Evolutionary conservation across 495 filamentous ascomycete genomes (phyloP).

Genomic region (Penicillium fimorum): DNA sequence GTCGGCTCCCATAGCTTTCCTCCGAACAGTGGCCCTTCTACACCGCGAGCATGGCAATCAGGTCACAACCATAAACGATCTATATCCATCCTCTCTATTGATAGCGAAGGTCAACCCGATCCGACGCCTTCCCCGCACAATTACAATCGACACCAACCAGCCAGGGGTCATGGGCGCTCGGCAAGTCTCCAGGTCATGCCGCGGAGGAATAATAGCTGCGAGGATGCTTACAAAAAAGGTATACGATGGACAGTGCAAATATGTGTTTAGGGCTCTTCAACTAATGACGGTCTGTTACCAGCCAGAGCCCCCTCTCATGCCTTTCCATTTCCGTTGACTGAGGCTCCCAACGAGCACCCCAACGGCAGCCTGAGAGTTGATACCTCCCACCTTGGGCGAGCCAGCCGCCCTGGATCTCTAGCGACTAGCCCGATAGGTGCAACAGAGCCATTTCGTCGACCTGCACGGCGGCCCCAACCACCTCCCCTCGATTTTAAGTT

Average conservation of each 20-base stretch:
- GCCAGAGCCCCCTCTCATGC: conserved; percentile 14
- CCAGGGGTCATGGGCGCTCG: conserved; percentile 70
- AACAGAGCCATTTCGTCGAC: conserved; percentile 26
- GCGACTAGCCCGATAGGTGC: conserved; percentile 31
- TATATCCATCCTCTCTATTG: conserved; percentile 92
- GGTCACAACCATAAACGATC: conserved; percentile 67
- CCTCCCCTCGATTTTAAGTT: conserved; percentile 68
- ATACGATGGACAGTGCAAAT: conserved; percentile 6
- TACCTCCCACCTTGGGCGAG: conserved; percentile 26
- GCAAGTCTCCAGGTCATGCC: conserved; percentile 80
- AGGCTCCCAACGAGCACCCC: conserved; percentile 30
- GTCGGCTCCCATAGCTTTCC: conserved; percentile 49
- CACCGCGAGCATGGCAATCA: conserved; percentile 37
- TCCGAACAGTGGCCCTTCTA: conserved; percentile 36
- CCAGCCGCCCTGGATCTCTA: conserved; percentile 25
- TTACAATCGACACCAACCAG: conserved; percentile 41
- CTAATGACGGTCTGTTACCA: neutral
- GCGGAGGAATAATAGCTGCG: conserved; percentile 48
- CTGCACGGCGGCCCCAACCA: conserved; percentile 38
- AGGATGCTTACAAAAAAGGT: conserved; percentile 45
- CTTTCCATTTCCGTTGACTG: conserved; percentile 28
- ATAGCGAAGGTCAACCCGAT: conserved; percentile 54
- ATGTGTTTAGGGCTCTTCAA: neutral
- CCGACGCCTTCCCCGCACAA: conserved; percentile 38
- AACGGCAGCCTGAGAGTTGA: conserved; percentile 31